Percentiles rank a stretch among this genome's conserved stretches.
These are phyloP conservation scores for Massospora cicadina DNA, from an alignment of 371 early-diverging fungal species.

Conservation along the genomic window DNA sequence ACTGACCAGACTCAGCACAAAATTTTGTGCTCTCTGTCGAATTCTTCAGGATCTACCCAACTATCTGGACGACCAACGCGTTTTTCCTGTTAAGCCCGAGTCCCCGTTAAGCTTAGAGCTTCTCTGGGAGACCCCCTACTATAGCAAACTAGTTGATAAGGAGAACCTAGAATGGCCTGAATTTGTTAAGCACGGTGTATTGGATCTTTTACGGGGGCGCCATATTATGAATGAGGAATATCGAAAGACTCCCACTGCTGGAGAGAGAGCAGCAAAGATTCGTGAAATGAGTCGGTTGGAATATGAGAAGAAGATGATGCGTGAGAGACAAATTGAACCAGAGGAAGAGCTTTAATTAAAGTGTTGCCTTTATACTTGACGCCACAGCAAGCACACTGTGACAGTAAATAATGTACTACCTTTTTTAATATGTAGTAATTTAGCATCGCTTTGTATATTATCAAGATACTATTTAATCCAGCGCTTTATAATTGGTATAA, in stretches of 20 bases:
- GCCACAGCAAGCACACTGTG: too few relatives aligned
- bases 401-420: too few relatives aligned
- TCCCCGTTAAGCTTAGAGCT: not conserved
- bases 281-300: too few relatives aligned
- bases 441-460: too few relatives aligned
- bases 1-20: constrained; percentile 9
- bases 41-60: constrained; percentile 6
- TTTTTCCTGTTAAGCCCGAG: constrained; percentile 1
- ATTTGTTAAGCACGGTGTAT: not conserved
- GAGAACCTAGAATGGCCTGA: constrained; percentile 5
- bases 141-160: not conserved
- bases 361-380: too few relatives aligned
- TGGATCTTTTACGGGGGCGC: constrained; percentile 5
- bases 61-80: not conserved
- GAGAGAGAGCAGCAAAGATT: not conserved
- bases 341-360: too few relatives aligned
- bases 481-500: too few relatives aligned
- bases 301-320: too few relatives aligned
- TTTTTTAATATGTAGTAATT: too few relatives aligned
- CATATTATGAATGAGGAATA: not conserved
- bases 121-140: constrained; percentile 3
- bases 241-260: not conserved
- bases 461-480: too few relatives aligned
- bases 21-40: constrained; percentile 5
- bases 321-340: too few relatives aligned